Conservation (phyloP, 805 yeast genomes). For the Torulaspora maleeae region DNA sequence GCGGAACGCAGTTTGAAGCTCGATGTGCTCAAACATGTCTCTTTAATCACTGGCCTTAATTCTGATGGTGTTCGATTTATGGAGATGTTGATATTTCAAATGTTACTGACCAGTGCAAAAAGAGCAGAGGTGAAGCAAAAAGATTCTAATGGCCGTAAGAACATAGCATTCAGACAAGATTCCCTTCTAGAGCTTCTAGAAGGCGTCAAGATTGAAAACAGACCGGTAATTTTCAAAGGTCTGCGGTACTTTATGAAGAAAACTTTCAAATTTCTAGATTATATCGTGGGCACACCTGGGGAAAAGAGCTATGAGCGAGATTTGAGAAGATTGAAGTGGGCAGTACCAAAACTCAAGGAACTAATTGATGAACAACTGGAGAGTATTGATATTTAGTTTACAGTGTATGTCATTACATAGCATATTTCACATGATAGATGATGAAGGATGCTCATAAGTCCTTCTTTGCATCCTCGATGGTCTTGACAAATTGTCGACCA, state of each 20-base stretch:
- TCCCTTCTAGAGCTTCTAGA: slow-evolving; percentile 23
- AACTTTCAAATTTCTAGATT: slow-evolving; percentile 25
- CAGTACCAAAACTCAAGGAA: slow-evolving; percentile 15
- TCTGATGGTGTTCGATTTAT: slow-evolving; percentile 61
- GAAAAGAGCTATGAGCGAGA: slow-evolving; percentile 29
- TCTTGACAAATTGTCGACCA: slow-evolving; percentile 33
- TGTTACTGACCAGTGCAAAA: slow-evolving; percentile 61
- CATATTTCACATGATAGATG: slow-evolving; percentile 1
- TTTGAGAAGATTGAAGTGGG: slow-evolving; percentile 34
- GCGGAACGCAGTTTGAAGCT: slow-evolving; percentile 70
- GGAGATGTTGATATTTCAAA: slow-evolving; percentile 66
- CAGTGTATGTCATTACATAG: slow-evolving; percentile 6
- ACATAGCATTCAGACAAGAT: slow-evolving; percentile 30
- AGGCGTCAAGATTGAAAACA: slow-evolving; percentile 28
- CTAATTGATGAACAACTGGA: slow-evolving; percentile 19
- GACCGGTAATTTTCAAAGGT: slow-evolving; percentile 31
- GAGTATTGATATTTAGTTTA: slow-evolving; percentile 9
- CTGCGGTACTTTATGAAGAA: slow-evolving; percentile 32
- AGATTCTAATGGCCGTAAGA: slow-evolving; percentile 29
- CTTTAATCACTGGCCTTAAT: slow-evolving; percentile 62
- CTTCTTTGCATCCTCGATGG: slow-evolving; percentile 33
- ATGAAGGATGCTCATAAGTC: slow-evolving; percentile 23
- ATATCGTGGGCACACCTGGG: slow-evolving; percentile 18
- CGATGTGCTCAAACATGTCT: slow-evolving; percentile 66
- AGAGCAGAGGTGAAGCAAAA: slow-evolving; percentile 48